phyloP scores from a whole-genome alignment of 129 eudicot species.

The Artemisia argyi region DNA sequence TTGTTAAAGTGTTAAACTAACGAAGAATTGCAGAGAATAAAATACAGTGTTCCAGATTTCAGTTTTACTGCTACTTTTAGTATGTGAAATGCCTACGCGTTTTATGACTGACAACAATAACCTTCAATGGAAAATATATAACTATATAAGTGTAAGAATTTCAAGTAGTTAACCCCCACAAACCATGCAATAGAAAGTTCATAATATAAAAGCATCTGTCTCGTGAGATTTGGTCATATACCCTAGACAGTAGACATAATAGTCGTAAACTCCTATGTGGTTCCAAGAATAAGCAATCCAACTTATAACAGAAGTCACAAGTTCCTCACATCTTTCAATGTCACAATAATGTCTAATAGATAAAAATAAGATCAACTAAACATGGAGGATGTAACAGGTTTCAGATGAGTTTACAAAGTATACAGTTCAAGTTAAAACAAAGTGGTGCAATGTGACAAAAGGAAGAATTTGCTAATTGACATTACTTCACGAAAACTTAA shows the following conservation, averaged over 20 bases:
- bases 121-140: not conserved
- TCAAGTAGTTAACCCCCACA: not conserved
- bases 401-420: not conserved
- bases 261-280: not conserved
- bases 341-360: not conserved
- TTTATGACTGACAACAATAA: not conserved
- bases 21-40: not conserved
- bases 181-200: conserved; percentile 11
- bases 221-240: not conserved
- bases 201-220: conserved; percentile 4
- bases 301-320: not conserved
- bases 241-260: not conserved
- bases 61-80: not conserved
- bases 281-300: not conserved
- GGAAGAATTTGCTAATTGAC: not conserved
- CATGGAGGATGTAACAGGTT: not conserved
- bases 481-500: conserved; percentile 8
- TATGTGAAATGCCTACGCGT: not conserved
- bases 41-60: not conserved
- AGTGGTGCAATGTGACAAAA: not conserved
- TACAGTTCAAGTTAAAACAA: not conserved
- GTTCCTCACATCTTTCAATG: not conserved
- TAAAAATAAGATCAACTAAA: not conserved
- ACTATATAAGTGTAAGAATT: not conserved
- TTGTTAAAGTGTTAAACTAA: not conserved